Evolutionary conservation across 1,284 basidiomycete genomes (phyloP), one percentile per base, ranked within the genome.

Genomic region (Puccinia novopanici): DNA sequence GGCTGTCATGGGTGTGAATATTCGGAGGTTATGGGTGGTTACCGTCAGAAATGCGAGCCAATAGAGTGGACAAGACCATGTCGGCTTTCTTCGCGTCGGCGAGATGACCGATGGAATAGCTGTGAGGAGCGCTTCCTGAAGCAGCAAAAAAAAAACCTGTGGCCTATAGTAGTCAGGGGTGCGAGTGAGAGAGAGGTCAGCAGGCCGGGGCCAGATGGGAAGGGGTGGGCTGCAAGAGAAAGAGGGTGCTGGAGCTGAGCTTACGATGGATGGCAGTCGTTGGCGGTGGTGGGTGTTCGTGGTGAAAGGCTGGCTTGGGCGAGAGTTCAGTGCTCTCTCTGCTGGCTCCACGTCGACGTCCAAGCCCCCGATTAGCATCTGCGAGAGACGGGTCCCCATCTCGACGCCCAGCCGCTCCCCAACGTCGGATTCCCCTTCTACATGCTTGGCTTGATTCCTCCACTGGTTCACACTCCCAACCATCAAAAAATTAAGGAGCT

Each of bases 11-110:
- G 34, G 34, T 34, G 34, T 2, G 2, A 34, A 34, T 34, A 34
- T 59, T 59, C 30, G 13, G 52, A 12, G 3, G n/a, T 63, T 34
- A 42, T 42, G 17, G 55, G 34, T 3, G 9, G 42, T 24, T 34
- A 84, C 84, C 93, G 86, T 98, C 95, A 45, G 90, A 91, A n/a
- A 93, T 93, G 82, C 95, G 88, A 52, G 94, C 94, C 83, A 98
- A 91, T 82, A 93, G 92, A 45, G 94, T 97, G 83, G 94, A 94
- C 82, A 91, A 90, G 82, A 96, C 94, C 95, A 96, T 97, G 3
- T 5, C 34, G 12, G n/a, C 3, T 63, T 22, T 40, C 22, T 61
- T 30, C 13, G 1, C 9, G 15, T 61, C 13, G 17, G 0, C 13
- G 2, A 6, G 59, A 37, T 19, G 24, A 37, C 12, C 15, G 59